Conservation (phyloP, 2,329 filamentous ascomycete species). For the Nigrograna mackinnonii region DNA sequence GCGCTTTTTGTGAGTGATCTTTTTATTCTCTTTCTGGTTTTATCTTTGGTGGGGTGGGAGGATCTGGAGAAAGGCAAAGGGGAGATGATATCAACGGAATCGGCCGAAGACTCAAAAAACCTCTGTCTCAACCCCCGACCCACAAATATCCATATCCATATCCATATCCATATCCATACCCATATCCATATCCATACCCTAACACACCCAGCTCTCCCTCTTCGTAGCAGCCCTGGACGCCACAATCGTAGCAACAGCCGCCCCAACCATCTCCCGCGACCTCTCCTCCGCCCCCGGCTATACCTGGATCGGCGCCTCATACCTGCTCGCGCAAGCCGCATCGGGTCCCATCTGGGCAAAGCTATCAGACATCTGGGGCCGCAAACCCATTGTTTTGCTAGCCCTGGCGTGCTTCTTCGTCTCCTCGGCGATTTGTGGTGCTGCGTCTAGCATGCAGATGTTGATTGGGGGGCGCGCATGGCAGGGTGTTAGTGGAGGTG, state of each 20-base stretch:
- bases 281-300: slow-evolving; percentile 71
- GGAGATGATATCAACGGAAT: no score
- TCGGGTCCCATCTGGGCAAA: slow-evolving; percentile 73
- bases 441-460: slow-evolving; percentile 61
- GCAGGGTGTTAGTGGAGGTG: slow-evolving; percentile 67
- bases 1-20: slow-evolving; percentile 36
- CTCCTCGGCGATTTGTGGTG: slow-evolving; percentile 62
- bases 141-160: background rate
- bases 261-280: slow-evolving; percentile 66
- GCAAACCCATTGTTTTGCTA: slow-evolving; percentile 56
- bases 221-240: slow-evolving; percentile 50
- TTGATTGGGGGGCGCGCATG: slow-evolving; percentile 63
- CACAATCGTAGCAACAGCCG: slow-evolving; percentile 67
- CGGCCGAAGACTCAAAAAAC: no score
- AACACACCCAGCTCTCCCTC: slow-evolving; percentile 34
- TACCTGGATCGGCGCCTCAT: slow-evolving; percentile 77
- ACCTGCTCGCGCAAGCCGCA: slow-evolving; percentile 70
- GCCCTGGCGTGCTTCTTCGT: slow-evolving; percentile 62
- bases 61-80: no score
- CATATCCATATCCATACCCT: slow-evolving; percentile 1
- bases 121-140: no score
- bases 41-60: no score
- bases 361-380: slow-evolving; percentile 61
- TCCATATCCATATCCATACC: background rate
- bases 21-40: no score